These are phyloP conservation scores for Flagelloscypha sp. DNA, from an alignment of 768 basidiomycete genomes.

Conservation along the genomic window DNA sequence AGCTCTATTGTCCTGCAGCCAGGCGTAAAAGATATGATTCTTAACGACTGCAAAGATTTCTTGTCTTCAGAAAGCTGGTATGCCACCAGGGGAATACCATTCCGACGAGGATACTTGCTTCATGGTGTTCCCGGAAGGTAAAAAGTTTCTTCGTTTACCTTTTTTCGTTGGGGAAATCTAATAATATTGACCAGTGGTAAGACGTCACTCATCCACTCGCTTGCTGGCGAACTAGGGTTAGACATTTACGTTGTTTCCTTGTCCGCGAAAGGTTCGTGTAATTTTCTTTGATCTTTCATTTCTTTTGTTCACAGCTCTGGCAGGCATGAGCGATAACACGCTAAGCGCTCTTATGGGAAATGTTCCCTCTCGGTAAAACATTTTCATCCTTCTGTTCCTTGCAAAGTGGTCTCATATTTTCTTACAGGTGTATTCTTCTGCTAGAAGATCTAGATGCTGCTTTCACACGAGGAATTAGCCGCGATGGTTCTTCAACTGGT, in stretches of 20 bases:
- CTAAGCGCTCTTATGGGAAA: conserved; percentile 81
- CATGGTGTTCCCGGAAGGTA: conserved; percentile 85
- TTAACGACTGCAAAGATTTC: conserved; percentile 82
- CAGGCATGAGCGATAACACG: conserved; percentile 89
- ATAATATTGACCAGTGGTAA: conserved; percentile 51
- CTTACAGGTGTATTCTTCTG: conserved; percentile 75
- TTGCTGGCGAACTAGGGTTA: conserved; percentile 77
- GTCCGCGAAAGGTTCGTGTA: conserved; percentile 67
- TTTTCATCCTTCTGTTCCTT: conserved; percentile 8
- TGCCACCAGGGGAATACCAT: conserved; percentile 67
- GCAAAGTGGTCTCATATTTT: conserved; percentile 6
- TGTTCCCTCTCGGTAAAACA: conserved; percentile 68
- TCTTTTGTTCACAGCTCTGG: conserved; percentile 32
- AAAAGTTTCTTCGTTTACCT: conserved; percentile 7
- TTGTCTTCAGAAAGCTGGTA: conserved; percentile 79
- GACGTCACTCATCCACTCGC: conserved; percentile 78
- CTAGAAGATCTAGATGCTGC: conserved; percentile 92
- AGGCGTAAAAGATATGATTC: conserved; percentile 84
- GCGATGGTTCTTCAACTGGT: conserved; percentile 74
- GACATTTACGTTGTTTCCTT: conserved; percentile 90
- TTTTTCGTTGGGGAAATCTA: conserved; percentile 11
- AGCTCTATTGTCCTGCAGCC: conserved; percentile 88
- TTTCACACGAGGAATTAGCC: conserved; percentile 80
- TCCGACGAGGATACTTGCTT: conserved; percentile 77
- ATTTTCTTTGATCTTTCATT: conserved; percentile 8